These are phyloP conservation scores for Cercospora citrullina DNA, from an alignment of 2,329 filamentous ascomycete species.

Conservation along the genomic window DNA sequence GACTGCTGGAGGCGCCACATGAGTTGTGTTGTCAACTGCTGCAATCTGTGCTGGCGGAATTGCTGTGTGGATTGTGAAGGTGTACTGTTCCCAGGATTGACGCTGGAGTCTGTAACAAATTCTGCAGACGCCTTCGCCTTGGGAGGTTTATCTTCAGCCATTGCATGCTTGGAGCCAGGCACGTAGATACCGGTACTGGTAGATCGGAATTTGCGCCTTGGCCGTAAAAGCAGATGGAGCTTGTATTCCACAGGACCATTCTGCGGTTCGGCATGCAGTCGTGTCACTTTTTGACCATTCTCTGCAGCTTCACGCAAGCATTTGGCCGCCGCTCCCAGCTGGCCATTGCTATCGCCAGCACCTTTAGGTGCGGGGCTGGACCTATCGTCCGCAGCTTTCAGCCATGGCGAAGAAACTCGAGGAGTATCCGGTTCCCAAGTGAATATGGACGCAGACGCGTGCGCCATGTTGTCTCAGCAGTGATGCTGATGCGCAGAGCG, in stretches of 20 bases:
- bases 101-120: slow-evolving; percentile 25
- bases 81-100: slow-evolving; percentile 14
- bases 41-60: slow-evolving; percentile 76
- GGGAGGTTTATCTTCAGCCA: slow-evolving; percentile 25
- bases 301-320: slow-evolving; percentile 16
- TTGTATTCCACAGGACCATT: slow-evolving; percentile 97
- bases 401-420: slow-evolving; percentile 88
- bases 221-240: slow-evolving; percentile 80
- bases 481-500: neutral
- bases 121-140: slow-evolving; percentile 36
- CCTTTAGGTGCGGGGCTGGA: slow-evolving; percentile 8
- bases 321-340: slow-evolving; percentile 13
- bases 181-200: slow-evolving; percentile 64
- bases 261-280: slow-evolving; percentile 85
- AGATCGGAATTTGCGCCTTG: slow-evolving; percentile 69
- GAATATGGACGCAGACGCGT: slow-evolving; percentile 82
- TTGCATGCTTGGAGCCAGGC: slow-evolving; percentile 54
- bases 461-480: neutral
- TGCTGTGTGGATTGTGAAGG: slow-evolving; percentile 54
- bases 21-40: slow-evolving; percentile 91
- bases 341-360: neutral
- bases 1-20: slow-evolving; percentile 95
- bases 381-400: slow-evolving; percentile 43
- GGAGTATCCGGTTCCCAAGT: slow-evolving; percentile 89
- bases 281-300: slow-evolving; percentile 55